Evolutionary conservation across 371 early-diverging fungal species (phyloP).

Genomic region (Mucor sp.): DNA sequence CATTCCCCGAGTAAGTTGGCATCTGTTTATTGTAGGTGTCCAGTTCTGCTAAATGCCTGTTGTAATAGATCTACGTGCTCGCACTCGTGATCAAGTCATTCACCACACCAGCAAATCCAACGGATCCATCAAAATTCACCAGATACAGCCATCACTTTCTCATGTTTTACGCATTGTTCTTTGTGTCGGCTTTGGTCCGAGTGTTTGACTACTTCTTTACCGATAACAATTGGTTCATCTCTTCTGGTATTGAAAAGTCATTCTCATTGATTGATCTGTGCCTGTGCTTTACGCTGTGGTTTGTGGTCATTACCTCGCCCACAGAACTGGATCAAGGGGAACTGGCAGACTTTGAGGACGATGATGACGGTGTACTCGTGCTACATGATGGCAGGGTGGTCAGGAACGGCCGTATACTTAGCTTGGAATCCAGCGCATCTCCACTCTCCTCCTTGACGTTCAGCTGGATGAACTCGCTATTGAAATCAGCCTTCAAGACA

Average conservation of each 20-base stretch:
- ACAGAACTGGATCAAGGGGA: slow-evolving; percentile 50
- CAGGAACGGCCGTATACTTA: slow-evolving; percentile 54
- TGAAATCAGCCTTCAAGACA: slow-evolving; percentile 59
- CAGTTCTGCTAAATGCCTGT: too few relatives aligned
- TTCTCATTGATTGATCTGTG: slow-evolving; percentile 45
- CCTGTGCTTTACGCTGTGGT: slow-evolving; percentile 40
- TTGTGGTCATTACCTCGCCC: slow-evolving; percentile 50
- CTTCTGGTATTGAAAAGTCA: slow-evolving; percentile 43
- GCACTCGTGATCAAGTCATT: slow-evolving; percentile 53
- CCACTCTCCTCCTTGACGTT: slow-evolving; percentile 67
- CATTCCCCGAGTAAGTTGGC: slow-evolving; percentile 38
- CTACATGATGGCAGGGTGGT: slow-evolving; percentile 47
- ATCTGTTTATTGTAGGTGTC: neutral
- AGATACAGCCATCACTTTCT: slow-evolving; percentile 56
- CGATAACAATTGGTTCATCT: slow-evolving; percentile 30
- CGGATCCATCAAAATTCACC: slow-evolving; percentile 56
- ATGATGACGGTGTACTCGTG: slow-evolving; percentile 47
- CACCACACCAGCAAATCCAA: slow-evolving; percentile 47
- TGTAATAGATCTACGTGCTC: slow-evolving; percentile 57
- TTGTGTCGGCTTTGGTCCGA: slow-evolving; percentile 48
- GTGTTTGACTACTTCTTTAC: slow-evolving; percentile 51
- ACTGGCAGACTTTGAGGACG: slow-evolving; percentile 44
- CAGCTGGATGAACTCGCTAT: slow-evolving; percentile 77
- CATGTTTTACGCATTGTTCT: slow-evolving; percentile 47
- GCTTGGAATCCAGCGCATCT: slow-evolving; percentile 66